Evolutionary conservation across 2,329 filamentous ascomycete species (phyloP), one percentile per base, ranked within the genome.

Genomic region (Zymoseptoria passerinii): DNA sequence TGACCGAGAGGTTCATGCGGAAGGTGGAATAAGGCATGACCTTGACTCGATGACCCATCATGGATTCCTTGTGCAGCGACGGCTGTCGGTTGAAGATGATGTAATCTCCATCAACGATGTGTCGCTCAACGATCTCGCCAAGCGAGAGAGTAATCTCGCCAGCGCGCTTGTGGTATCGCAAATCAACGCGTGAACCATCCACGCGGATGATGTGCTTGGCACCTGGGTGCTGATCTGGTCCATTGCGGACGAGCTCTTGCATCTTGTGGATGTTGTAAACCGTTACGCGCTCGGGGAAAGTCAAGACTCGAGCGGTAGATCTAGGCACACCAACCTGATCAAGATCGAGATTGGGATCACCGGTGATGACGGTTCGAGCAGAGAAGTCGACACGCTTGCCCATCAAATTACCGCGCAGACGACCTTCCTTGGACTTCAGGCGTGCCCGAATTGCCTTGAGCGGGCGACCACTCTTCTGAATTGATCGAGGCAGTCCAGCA

Each of bases 51-150:
- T 99, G 94, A 75, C 90, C 94, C 95, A 99, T 99, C 94, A 99
- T 99, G 61, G 94, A 99, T 73, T 99, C 94, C 76, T 99, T 99
- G 81, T 99, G 94, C 70, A 99, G 81, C 40, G 94, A 99, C 0
- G 94, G 94, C 73, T 99, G 94, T 81, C 94, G 94, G 75, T 99
- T 99, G 84, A 99, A 99, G 71, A 99, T 92, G 76, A 99, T 97
- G 65, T 90, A 95, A 75, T 99, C 94, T 58, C 92, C 92, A 69
- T 96, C 90, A 69, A 95, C 86, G 64, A 99, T 84, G 75, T 99
- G 94, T 62, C 94, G 88, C 76, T 99, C 94, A 40, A 99, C 95
- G 73, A 96, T 97, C 92, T 92, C 97, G 53, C 95, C 95, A 71
- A 96, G 96, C 70, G 96, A 89, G 29, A 99, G 78, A 58, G 87